Evolutionary conservation across 345 rosid genomes (phyloP), one percentile per base, ranked within the genome.

Genomic region (Salix koriyanagi): DNA sequence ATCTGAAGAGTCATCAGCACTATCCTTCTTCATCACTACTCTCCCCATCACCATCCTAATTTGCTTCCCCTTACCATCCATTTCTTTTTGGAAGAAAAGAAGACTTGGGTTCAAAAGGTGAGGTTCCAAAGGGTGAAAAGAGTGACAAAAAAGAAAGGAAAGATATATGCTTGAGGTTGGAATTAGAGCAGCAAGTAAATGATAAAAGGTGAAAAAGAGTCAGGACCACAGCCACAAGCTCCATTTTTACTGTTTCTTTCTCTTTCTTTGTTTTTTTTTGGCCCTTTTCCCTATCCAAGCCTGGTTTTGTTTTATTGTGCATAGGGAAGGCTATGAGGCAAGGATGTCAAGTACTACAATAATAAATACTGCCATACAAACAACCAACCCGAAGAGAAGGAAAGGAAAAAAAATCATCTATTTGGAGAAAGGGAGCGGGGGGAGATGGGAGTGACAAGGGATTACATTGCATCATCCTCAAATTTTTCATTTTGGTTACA

Each of bases 211-310:
- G 12, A 68, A 75, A 60, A 48, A 6, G 48, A 64, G 75, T n/a
- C 41, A 81, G 86, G 85, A 81, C 90, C 88, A 85, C 86, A 81
- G 7, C 56, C 56, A 50, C 80, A 80, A 69, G 69, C 75, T 80
- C 73, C 78, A 78, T 81, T 23, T 50, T 65, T 13, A 30, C 28
- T 18, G 28, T 26, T 14, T 2, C n/a, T 48, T 67, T 70, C 50
- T 9, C 42, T 30, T 19, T 60, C 37, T 44, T 4, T 56, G 23
- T 16, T 41, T 30, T 16, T 41, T 30, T 9, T 7, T 11, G 66
- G 42, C 42, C 16, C 13, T 16, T 70, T 26, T 64, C 11, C 68
- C 18, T 46, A 30, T 16, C 30, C 25, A 74, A 37, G 39, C 56
- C 65, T 34, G 39, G 28, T 58, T 62, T 56, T 75, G 37, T 75